These are phyloP conservation scores for Cicer arietinum DNA, from an alignment of 306 rosid genomes.

Conservation along the genomic window DNA sequence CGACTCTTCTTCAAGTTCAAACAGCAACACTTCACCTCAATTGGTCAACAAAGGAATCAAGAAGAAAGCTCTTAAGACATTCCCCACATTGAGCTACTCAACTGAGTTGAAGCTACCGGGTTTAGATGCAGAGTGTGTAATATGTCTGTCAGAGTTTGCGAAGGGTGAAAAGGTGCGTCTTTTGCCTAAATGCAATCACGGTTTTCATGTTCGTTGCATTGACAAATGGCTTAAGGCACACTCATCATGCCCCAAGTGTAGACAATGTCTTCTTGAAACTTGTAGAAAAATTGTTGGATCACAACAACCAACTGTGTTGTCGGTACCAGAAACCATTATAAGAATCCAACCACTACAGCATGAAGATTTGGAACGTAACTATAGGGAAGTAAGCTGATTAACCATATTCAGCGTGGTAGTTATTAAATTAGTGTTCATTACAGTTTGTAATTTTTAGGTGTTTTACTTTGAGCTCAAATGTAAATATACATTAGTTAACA, in stretches of 20 bases:
- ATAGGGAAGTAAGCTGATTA: constrained; percentile 48
- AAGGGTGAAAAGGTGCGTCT: constrained; percentile 68
- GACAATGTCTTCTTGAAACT: constrained; percentile 76
- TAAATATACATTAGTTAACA: constrained; percentile 23
- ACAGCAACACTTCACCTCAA: constrained; percentile 21
- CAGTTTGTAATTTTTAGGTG: constrained; percentile 17
- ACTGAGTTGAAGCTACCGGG: constrained; percentile 57
- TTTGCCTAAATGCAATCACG: constrained; percentile 89
- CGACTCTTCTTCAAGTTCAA: constrained; percentile 31
- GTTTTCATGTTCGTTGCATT: constrained; percentile 81
- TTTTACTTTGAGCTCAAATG: constrained; percentile 17
- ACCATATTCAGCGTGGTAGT: too few species aligned
- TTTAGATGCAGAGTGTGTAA: constrained; percentile 73
- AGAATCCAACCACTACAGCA: constrained; percentile 63
- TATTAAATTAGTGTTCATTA: not conserved
- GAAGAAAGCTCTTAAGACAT: constrained; percentile 75
- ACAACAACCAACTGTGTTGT: constrained; percentile 36
- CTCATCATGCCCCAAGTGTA: constrained; percentile 91
- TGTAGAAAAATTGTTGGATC: constrained; percentile 72
- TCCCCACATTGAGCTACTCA: constrained; percentile 61
- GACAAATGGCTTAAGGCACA: constrained; percentile 86
- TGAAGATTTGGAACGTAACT: constrained; percentile 62
- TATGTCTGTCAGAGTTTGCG: constrained; percentile 73
- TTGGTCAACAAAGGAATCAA: constrained; percentile 62
- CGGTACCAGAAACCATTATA: constrained; percentile 51